A percentile compares a stretch with the other conserved stretches of the same genome.
Evolutionary conservation across 106 monocot species (phyloP).

Genomic region (Amphibolis antarctica): DNA sequence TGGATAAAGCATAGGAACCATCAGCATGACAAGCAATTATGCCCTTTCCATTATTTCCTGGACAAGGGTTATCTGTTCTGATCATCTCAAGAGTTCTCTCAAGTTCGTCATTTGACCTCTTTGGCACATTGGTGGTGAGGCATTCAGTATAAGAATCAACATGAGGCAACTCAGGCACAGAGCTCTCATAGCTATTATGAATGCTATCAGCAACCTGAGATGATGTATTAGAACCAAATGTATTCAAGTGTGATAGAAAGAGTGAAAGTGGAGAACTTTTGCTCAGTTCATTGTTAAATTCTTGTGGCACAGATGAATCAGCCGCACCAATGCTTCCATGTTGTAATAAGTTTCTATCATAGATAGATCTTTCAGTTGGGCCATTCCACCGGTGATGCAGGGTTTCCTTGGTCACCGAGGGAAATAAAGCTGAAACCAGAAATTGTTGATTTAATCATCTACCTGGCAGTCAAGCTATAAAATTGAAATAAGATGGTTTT

Average conservation of each 20-base stretch:
- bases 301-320: slow-evolving; percentile 14
- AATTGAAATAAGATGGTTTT: neutral
- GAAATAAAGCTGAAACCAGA: slow-evolving; percentile 30
- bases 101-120: slow-evolving; percentile 8
- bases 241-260: slow-evolving; percentile 63
- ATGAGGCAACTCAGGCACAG: slow-evolving; percentile 13
- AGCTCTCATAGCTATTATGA: slow-evolving; percentile 17
- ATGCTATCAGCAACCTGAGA: slow-evolving; percentile 22
- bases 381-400: slow-evolving; percentile 7
- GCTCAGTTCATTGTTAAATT: slow-evolving; percentile 15
- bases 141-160: slow-evolving; percentile 19
- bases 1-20: slow-evolving; percentile 3
- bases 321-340: slow-evolving; percentile 7
- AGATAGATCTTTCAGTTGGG: slow-evolving; percentile 10
- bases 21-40: slow-evolving; percentile 8
- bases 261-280: slow-evolving; percentile 53
- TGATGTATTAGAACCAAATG: slow-evolving; percentile 30
- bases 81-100: slow-evolving; percentile 10
- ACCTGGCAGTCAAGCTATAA: neutral
- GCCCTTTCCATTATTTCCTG: slow-evolving; percentile 10
- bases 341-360: slow-evolving; percentile 6
- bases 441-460: slow-evolving; percentile 9
- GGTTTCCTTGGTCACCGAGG: slow-evolving; percentile 14
- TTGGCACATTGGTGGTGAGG: slow-evolving; percentile 8
- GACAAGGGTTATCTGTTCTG: slow-evolving; percentile 9